A percentile compares a stretch with the other conserved stretches of the same genome.
Conservation (phyloP, 768 basidiomycete species). For the Lactarius sanguifluus region DNA sequence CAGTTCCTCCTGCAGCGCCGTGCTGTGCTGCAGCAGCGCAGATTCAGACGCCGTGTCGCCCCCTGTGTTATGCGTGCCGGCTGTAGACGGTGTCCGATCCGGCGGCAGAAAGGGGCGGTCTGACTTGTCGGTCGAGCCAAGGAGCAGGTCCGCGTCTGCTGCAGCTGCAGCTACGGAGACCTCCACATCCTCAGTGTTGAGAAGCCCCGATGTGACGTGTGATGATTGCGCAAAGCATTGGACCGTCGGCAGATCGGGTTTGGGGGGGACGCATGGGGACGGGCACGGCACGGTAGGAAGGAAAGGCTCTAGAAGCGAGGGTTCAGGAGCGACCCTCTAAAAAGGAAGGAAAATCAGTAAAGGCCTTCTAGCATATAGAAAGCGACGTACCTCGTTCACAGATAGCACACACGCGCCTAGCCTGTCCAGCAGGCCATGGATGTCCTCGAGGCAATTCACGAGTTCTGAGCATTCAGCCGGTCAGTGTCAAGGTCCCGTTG, state of each 20-base stretch:
- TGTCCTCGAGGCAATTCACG: slow-evolving; percentile 44
- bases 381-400: slow-evolving; percentile 49
- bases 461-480: slow-evolving; percentile 40
- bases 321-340: slow-evolving; percentile 42
- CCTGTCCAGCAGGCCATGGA: slow-evolving; percentile 52
- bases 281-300: not conserved
- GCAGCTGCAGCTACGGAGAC: not conserved
- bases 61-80: not conserved
- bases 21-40: too few species aligned
- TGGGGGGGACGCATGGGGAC: not conserved
- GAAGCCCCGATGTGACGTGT: slow-evolving; percentile 26
- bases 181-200: not conserved
- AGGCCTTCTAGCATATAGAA: too few species aligned
- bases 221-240: slow-evolving; percentile 27
- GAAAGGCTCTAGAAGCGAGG: slow-evolving; percentile 29
- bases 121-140: slow-evolving; percentile 18
- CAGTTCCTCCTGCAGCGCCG: slow-evolving; percentile 64
- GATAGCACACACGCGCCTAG: slow-evolving; percentile 54
- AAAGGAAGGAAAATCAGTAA: not conserved
- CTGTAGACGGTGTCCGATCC: slow-evolving; percentile 23
- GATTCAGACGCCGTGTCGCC: not conserved
- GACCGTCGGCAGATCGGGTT: slow-evolving; percentile 36
- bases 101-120: slow-evolving; percentile 34
- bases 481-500: not conserved
- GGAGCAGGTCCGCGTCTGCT: slow-evolving; percentile 15